phyloP scores from a whole-genome alignment of 2,329 filamentous ascomycete genomes.

The Colletotrichum tanaceti region DNA sequence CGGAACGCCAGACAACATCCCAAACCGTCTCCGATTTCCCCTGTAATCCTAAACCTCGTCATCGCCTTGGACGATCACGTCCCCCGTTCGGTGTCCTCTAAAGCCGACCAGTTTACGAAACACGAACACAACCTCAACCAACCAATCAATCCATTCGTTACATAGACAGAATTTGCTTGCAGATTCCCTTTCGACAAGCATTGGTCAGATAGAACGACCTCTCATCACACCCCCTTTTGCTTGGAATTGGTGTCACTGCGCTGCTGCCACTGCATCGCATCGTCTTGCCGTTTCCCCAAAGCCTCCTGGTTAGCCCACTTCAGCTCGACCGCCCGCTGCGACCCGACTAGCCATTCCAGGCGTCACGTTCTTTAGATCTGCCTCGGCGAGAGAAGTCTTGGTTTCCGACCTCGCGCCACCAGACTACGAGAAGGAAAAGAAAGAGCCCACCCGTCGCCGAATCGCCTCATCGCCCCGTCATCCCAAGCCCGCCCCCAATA shows the following conservation, averaged over 20 bases:
- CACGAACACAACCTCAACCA: conserved; percentile 37
- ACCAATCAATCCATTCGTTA: conserved; percentile 38
- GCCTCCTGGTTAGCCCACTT: conserved; percentile 32
- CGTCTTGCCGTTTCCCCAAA: conserved; percentile 18
- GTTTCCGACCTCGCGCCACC: conserved; percentile 34
- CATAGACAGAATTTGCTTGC: conserved; percentile 36
- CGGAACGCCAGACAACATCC: conserved; percentile 36
- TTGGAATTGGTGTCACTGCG: conserved; percentile 10
- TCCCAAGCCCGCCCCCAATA: conserved; percentile 36
- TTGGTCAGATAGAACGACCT: conserved; percentile 13
- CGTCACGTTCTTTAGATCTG: conserved; percentile 37
- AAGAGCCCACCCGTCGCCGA: conserved; percentile 24
- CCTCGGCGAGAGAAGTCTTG: conserved; percentile 28
- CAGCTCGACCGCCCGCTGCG: conserved; percentile 36
- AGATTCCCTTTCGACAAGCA: conserved; percentile 21
- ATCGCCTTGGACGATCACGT: conserved; percentile 37
- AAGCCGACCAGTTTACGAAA: conserved; percentile 35
- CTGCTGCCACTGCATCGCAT: conserved; percentile 19
- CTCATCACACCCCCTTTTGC: conserved; percentile 2
- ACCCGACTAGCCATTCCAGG: conserved; percentile 37
- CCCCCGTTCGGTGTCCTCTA: conserved; percentile 33
- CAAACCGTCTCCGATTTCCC: conserved; percentile 30
- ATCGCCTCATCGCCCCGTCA: conserved; percentile 36
- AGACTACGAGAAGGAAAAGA: conserved; percentile 23
- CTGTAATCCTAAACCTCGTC: conserved; percentile 40